Base-by-base conservation (phyloP, 805 yeast species). In the Hanseniaspora osmophila region DNA sequence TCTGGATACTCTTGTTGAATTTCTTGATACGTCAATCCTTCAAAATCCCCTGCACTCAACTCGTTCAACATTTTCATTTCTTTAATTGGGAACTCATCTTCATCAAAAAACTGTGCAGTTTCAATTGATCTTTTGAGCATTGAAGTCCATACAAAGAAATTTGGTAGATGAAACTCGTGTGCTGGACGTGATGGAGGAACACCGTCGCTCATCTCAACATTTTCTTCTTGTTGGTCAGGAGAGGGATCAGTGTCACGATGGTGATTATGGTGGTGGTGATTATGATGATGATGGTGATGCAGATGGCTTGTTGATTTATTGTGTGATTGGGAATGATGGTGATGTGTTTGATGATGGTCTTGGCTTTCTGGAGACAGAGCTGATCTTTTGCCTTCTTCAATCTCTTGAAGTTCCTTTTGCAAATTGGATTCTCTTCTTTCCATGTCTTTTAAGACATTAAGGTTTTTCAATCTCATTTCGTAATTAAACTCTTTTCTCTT, bases 41-140 rank as follows among this genome's bases (percentile, higher is more conserved):
- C 97, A 55, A 80, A 85, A 50, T 76, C 76, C 10, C 98, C 98
- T 0, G 95, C 94, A 44, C 95, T 94, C 33, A 90, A 69, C 63
- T 90, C 98, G 62, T 90, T 86, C 51, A 90, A 70, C 92, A 88
- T 84, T 53, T 94, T 70, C 85, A 87, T 82, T 59, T 87, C 86
- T 63, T 90, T 87, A 44, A 85, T 63, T 48, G 84, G 84, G 60
- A 74, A 88, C 33, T 70, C 67, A 35, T 72, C 79, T 46, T 85
- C 95, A 50, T 84, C 75, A 59, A 90, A 86, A 51, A 69, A 71
- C 44, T 74, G 71, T 0, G 90, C 85, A 0, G 96, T 84, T 60
- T 87, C 84, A 9, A 82, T 69, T 2, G 92, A 73, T 50, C 98
- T 70, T 37, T 70, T 61, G 50, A 90, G 69, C 92, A 87, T 84